These are phyloP conservation scores for Annulohypoxylon moriforme DNA, from an alignment of 495 filamentous ascomycete species.

Conservation along the genomic window DNA sequence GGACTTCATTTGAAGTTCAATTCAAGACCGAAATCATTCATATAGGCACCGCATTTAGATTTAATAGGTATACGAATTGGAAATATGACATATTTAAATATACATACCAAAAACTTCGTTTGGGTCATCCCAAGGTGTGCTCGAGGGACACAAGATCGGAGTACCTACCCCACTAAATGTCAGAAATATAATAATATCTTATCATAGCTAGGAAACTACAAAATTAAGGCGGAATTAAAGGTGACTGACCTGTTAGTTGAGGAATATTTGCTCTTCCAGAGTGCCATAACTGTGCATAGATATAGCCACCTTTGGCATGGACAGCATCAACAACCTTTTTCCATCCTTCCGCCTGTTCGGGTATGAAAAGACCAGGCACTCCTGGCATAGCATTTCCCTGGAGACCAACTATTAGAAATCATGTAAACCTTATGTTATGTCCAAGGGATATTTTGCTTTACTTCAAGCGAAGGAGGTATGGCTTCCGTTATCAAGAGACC, in stretches of 20 bases:
- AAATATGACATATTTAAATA: neutral
- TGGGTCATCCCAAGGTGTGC: slow-evolving; percentile 7
- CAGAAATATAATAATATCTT: neutral
- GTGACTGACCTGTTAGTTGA: slow-evolving; percentile 1
- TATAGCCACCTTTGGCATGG: slow-evolving; percentile 11
- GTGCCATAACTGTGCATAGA: slow-evolving; percentile 13
- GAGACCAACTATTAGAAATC: neutral
- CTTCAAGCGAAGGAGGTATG: slow-evolving; percentile 11
- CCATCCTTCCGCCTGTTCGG: slow-evolving; percentile 3
- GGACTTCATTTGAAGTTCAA: neutral
- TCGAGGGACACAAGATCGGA: neutral
- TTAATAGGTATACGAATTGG: neutral
- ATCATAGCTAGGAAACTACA: neutral
- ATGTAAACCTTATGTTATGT: neutral
- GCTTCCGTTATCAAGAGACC: slow-evolving; percentile 9
- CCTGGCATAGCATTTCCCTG: slow-evolving; percentile 8
- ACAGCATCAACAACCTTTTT: slow-evolving; percentile 13
- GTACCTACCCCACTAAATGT: neutral
- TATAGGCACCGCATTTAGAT: too few relatives aligned
- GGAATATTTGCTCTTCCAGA: slow-evolving; percentile 15
- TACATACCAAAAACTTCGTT: neutral
- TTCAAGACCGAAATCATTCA: neutral
- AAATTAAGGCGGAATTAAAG: neutral
- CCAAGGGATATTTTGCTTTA: neutral
- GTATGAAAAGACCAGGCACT: neutral